Percentiles rank a stretch among this genome's conserved stretches.
Evolutionary conservation across 768 basidiomycete species (phyloP).

Genomic region (Boletus fagicola): DNA sequence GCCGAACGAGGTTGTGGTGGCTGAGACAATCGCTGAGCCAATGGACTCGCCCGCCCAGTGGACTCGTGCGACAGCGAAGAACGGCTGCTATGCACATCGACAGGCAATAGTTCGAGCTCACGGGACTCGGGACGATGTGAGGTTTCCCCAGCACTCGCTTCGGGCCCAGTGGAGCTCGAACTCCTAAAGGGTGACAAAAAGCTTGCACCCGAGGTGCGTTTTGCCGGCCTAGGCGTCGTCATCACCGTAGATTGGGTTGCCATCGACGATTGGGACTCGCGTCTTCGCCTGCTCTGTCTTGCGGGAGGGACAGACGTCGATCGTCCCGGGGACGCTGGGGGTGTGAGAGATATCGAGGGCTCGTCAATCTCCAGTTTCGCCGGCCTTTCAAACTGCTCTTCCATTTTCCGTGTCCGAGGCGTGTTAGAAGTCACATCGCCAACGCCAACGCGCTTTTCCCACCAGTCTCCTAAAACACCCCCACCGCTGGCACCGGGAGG

Average conservation of each 20-base stretch:
- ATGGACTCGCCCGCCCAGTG: slow-evolving; percentile 12
- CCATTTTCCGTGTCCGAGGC: slow-evolving; percentile 24
- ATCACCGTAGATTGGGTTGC: slow-evolving; percentile 14
- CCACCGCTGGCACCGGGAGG: slow-evolving; percentile 43
- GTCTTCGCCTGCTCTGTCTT: slow-evolving; percentile 9
- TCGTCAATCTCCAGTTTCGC: slow-evolving; percentile 25
- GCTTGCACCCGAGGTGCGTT: slow-evolving; percentile 29
- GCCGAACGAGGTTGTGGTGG: slow-evolving; percentile 16
- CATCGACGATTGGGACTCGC: slow-evolving; percentile 27
- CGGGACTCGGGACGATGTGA: slow-evolving; percentile 9
- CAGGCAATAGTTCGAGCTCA: slow-evolving; percentile 25
- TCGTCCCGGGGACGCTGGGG: not conserved
- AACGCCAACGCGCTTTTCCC: slow-evolving; percentile 76
- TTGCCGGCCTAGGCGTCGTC: slow-evolving; percentile 18
- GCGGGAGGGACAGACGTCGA: slow-evolving; percentile 8
- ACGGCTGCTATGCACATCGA: slow-evolving; percentile 22
- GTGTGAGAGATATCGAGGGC: not conserved
- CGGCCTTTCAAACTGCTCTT: slow-evolving; percentile 27
- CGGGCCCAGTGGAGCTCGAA: slow-evolving; percentile 10
- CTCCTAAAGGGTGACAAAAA: slow-evolving; percentile 30
- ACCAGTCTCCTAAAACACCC: slow-evolving; percentile 67
- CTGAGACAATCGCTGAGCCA: slow-evolving; percentile 13
- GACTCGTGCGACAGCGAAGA: slow-evolving; percentile 23
- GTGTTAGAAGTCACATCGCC: slow-evolving; percentile 48
- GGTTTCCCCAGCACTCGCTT: slow-evolving; percentile 10